These are phyloP conservation scores for Arthrobotrys megalospora DNA, from an alignment of 2,329 filamentous ascomycete species.

Conservation along the genomic window DNA sequence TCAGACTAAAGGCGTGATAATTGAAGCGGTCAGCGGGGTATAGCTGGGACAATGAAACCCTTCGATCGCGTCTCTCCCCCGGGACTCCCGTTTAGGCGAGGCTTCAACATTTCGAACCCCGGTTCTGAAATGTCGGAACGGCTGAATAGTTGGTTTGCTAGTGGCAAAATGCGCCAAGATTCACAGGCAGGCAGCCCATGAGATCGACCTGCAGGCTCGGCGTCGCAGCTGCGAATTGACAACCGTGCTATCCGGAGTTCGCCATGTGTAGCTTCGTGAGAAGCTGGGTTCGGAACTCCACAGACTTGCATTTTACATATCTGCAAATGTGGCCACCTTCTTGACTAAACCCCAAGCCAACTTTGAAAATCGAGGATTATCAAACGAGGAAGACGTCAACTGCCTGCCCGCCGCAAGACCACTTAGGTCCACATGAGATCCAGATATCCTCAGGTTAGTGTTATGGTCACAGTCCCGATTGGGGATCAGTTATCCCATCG, in stretches of 20 bases:
- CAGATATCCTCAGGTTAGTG: too few species aligned
- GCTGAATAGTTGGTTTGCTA: slow-evolving; percentile 16
- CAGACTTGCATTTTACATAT: background rate
- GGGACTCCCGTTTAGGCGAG: slow-evolving; percentile 3
- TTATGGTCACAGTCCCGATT: too few species aligned
- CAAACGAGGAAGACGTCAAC: too few species aligned
- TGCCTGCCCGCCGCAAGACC: too few species aligned
- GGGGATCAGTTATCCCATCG: too few species aligned
- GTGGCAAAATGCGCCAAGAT: slow-evolving; percentile 32
- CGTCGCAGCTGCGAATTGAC: slow-evolving; percentile 1
- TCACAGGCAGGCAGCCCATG: background rate
- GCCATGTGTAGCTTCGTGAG: slow-evolving; percentile 9
- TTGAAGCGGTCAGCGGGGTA: too few species aligned
- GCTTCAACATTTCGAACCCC: slow-evolving; percentile 25
- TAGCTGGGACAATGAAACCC: background rate
- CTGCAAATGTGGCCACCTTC: too few species aligned
- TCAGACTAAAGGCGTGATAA: too few species aligned
- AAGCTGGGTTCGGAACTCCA: background rate
- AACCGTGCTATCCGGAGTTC: slow-evolving; percentile 6
- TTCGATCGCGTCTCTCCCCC: background rate
- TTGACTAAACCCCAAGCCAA: too few species aligned
- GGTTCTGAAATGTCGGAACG: slow-evolving; percentile 8
- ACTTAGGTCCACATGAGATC: too few species aligned
- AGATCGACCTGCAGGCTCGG: slow-evolving; percentile 10
- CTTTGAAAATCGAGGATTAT: too few species aligned